phyloP scores from a whole-genome alignment of 164 flowering plant species.

The Nymphaea colorata region DNA sequence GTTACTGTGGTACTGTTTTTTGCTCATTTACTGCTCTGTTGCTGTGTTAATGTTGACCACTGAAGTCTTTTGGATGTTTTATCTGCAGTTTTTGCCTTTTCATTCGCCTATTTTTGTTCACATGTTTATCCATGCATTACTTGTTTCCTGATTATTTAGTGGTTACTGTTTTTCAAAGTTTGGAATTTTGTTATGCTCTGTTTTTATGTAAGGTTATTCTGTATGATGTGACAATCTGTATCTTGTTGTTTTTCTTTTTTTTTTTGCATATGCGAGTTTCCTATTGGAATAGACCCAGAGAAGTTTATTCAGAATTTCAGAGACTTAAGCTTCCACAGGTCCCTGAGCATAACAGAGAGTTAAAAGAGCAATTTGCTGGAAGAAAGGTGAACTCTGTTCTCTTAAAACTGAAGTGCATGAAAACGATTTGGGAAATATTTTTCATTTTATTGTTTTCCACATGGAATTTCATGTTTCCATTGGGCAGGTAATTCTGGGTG shows the following conservation, averaged over 20 bases:
- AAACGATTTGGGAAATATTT: not conserved
- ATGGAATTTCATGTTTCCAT: not conserved
- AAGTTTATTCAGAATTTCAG: constrained; percentile 39
- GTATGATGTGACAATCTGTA: not conserved
- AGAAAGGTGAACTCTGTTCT: constrained; percentile 40
- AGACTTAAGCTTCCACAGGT: constrained; percentile 63
- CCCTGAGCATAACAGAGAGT: constrained; percentile 49
- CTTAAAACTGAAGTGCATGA: not conserved
- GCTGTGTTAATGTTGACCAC: not conserved
- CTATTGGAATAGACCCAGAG: constrained; percentile 94
- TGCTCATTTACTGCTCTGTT: not conserved
- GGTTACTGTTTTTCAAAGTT: not conserved
- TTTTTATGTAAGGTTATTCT: not conserved
- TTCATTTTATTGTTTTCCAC: not conserved
- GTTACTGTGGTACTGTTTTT: constrained; percentile 8
- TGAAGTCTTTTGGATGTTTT: not conserved
- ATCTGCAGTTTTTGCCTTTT: not conserved
- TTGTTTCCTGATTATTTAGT: not conserved
- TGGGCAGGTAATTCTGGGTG: constrained; percentile 55
- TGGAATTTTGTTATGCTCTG: not conserved
- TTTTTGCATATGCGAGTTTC: constrained; percentile 39
- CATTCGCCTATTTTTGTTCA: too few species aligned
- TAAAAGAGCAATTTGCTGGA: constrained; percentile 67
- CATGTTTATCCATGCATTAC: not conserved
- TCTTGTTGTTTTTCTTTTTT: not conserved